Evolutionary conservation across 2,329 filamentous ascomycete genomes (phyloP).

Genomic region (Colletotrichum truncatum): DNA sequence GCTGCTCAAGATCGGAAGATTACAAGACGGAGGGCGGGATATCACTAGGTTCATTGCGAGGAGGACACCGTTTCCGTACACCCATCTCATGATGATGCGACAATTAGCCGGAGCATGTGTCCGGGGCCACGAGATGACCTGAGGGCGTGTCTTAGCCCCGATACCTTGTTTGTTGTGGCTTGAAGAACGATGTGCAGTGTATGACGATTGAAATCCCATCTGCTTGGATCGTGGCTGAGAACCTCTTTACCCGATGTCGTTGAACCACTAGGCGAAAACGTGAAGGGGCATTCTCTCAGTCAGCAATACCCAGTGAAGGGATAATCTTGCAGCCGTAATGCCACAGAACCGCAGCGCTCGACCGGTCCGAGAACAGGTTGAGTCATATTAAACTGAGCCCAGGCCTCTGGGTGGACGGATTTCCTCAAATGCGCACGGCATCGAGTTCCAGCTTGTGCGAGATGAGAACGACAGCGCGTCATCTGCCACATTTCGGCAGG

Average conservation of each 20-base stretch:
- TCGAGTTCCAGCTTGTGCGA: constrained; percentile 11
- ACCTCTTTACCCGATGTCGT: constrained; percentile 23
- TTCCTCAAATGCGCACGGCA: background rate
- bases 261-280: background rate
- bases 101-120: constrained; percentile 19
- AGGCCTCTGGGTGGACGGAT: background rate
- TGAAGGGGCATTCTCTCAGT: background rate
- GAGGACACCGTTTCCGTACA: constrained; percentile 17
- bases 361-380: constrained; percentile 10
- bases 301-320: constrained; percentile 4
- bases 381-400: background rate
- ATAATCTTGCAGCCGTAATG: constrained; percentile 10
- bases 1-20: background rate
- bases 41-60: constrained; percentile 3
- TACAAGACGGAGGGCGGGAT: background rate
- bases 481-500: constrained; percentile 14
- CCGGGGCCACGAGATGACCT: constrained; percentile 4
- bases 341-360: background rate
- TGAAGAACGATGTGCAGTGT: background rate
- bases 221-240: constrained; percentile 27
- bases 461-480: constrained; percentile 13
- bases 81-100: constrained; percentile 24
- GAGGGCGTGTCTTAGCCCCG: background rate
- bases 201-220: constrained; percentile 10
- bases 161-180: background rate